These are phyloP conservation scores for Usnea hakonensis DNA, from an alignment of 495 filamentous ascomycete species.

Conservation along the genomic window DNA sequence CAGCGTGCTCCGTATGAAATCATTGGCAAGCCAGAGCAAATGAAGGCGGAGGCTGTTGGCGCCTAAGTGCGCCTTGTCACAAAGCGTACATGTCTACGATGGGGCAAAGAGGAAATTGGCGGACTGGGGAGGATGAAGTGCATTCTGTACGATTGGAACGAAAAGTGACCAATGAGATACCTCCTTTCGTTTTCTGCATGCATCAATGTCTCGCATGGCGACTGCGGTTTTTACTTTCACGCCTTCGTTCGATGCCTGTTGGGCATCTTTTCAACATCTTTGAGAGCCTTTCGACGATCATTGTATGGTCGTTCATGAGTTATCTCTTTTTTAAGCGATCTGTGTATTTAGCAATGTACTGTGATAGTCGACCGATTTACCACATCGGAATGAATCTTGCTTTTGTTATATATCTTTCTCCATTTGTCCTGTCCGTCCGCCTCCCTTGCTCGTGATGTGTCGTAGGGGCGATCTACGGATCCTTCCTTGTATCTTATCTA, in stretches of 20 bases:
- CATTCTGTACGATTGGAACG: background rate
- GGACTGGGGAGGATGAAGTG: background rate
- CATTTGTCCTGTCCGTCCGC: too few species aligned
- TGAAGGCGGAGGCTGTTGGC: slow-evolving; percentile 22
- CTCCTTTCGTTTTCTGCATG: background rate
- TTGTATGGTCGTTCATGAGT: too few species aligned
- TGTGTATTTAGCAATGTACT: too few species aligned
- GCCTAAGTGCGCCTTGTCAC: background rate
- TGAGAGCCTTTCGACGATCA: too few species aligned
- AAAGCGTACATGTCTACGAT: background rate
- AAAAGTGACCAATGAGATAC: background rate
- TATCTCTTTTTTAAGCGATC: too few species aligned
- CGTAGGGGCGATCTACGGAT: too few species aligned
- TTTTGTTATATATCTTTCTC: too few species aligned
- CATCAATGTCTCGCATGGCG: background rate
- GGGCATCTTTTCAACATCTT: too few species aligned
- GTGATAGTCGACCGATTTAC: too few species aligned
- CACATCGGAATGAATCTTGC: too few species aligned
- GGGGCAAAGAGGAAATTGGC: background rate
- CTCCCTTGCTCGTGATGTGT: too few species aligned
- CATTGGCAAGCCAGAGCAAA: slow-evolving; percentile 32
- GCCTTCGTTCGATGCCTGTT: background rate
- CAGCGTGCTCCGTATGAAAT: slow-evolving; percentile 69
- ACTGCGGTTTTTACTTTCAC: background rate
- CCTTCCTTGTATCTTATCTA: too few species aligned